Percentiles rank a stretch among this genome's conserved stretches.
phyloP scores from a whole-genome alignment of 2,329 filamentous ascomycete species.

The Proliferodiscus dingleyae region DNA sequence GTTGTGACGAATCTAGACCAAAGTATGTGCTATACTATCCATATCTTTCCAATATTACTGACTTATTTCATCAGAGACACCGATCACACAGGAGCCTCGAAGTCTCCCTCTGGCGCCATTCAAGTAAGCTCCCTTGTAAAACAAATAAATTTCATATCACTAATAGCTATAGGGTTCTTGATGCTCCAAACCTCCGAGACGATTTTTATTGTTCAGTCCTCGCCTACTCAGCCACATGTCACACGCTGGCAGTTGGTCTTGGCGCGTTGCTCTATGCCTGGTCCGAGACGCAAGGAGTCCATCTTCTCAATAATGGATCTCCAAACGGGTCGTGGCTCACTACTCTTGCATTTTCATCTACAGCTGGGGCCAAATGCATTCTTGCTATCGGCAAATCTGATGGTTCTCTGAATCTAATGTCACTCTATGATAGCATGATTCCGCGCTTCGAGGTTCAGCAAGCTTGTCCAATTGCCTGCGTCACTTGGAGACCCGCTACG shows the following conservation, averaged over 20 bases:
- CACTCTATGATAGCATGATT: conserved; percentile 59
- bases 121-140: conserved; percentile 48
- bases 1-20: conserved; percentile 19
- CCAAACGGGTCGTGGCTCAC: conserved; percentile 63
- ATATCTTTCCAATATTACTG: neutral
- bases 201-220: conserved; percentile 94
- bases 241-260: conserved; percentile 79
- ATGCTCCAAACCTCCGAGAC: conserved; percentile 83
- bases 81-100: conserved; percentile 32
- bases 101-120: conserved; percentile 69
- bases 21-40: conserved; percentile 15
- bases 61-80: conserved; percentile 19
- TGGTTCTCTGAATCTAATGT: conserved; percentile 72
- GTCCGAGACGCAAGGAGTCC: conserved; percentile 71
- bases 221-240: conserved; percentile 71
- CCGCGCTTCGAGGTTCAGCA: conserved; percentile 74
- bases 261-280: conserved; percentile 78
- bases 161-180: conserved; percentile 59
- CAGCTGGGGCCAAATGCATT: conserved; percentile 68
- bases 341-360: conserved; percentile 84
- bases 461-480: conserved; percentile 67
- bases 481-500: conserved; percentile 71
- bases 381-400: conserved; percentile 80
- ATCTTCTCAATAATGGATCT: conserved; percentile 43
- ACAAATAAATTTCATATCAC: neutral